Conservation (phyloP, 176 grass and related monocot species). For the Ensete ventricosum region DNA sequence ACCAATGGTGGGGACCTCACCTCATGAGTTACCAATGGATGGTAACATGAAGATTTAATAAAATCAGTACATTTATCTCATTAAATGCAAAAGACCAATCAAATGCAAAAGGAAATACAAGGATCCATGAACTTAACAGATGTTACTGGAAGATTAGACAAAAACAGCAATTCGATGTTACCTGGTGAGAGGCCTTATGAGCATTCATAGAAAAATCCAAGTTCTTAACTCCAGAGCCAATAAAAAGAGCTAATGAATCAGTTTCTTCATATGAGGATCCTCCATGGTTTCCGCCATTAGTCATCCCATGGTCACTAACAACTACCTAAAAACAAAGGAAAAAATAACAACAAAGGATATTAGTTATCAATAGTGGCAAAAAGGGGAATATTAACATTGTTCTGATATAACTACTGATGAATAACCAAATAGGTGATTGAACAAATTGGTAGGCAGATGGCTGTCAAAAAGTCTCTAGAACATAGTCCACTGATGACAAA, state of each 20-base stretch:
- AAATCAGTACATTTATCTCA: neutral
- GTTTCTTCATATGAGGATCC: conserved; percentile 91
- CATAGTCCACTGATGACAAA: neutral
- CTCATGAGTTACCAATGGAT: no score
- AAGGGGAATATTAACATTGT: neutral
- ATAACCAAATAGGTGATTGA: neutral
- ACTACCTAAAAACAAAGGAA: conserved; percentile 45
- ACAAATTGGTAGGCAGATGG: neutral
- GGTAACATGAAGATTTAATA: neutral
- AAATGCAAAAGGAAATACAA: neutral
- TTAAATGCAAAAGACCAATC: neutral
- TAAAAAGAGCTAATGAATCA: conserved; percentile 79
- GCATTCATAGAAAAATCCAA: conserved; percentile 33
- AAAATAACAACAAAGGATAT: conserved; percentile 11
- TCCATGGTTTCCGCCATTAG: conserved; percentile 83
- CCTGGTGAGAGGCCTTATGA: conserved; percentile 71
- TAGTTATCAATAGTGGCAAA: neutral
- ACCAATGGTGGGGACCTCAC: neutral
- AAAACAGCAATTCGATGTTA: conserved; percentile 28
- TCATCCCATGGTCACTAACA: conserved; percentile 97
- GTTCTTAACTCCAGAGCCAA: conserved; percentile 41
- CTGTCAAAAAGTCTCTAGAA: neutral
- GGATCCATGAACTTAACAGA: neutral
- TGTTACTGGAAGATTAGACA: conserved; percentile 9
- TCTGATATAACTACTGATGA: neutral